Percentiles rank a stretch among this genome's conserved stretches.
Conservation (phyloP, 2,329 filamentous ascomycete genomes). For the Ophiostoma angusticollis region DNA sequence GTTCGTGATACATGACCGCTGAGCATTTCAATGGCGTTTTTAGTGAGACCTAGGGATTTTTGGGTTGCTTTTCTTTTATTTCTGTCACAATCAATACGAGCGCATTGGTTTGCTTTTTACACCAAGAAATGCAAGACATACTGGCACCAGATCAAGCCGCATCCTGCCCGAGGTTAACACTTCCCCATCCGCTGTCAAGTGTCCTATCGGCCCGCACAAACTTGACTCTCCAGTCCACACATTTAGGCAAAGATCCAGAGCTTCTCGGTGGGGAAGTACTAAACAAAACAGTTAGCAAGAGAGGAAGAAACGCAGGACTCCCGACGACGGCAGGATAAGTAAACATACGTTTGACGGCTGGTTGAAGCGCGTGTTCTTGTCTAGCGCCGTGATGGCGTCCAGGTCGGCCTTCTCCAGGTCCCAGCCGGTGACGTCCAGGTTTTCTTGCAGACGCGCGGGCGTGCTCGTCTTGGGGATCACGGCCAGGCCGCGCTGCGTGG, state of each 20-base stretch:
- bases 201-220: not conserved
- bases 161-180: too few species aligned
- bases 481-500: slow-evolving; percentile 67
- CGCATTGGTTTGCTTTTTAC: too few species aligned
- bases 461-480: slow-evolving; percentile 62
- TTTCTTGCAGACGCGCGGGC: slow-evolving; percentile 34
- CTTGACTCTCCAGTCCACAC: not conserved
- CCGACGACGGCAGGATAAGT: not conserved
- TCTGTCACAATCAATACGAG: too few species aligned
- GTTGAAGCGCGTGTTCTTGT: slow-evolving; percentile 47
- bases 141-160: too few species aligned
- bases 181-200: too few species aligned
- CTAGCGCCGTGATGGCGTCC: slow-evolving; percentile 39
- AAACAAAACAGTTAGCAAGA: not conserved
- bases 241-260: slow-evolving; percentile 45
- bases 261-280: slow-evolving; percentile 44
- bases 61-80: not conserved
- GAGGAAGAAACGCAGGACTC: not conserved
- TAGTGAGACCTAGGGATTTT: not conserved
- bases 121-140: too few species aligned
- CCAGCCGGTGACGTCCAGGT: slow-evolving; percentile 44
- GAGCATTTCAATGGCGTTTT: too few species aligned
- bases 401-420: slow-evolving; percentile 42
- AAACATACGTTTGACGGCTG: slow-evolving; percentile 29
- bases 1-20: slow-evolving; percentile 17